A percentile compares a stretch with the other conserved stretches of the same genome.
Evolutionary conservation across 768 basidiomycete genomes (phyloP).

Genomic region (Strobilomyces dryophilus): DNA sequence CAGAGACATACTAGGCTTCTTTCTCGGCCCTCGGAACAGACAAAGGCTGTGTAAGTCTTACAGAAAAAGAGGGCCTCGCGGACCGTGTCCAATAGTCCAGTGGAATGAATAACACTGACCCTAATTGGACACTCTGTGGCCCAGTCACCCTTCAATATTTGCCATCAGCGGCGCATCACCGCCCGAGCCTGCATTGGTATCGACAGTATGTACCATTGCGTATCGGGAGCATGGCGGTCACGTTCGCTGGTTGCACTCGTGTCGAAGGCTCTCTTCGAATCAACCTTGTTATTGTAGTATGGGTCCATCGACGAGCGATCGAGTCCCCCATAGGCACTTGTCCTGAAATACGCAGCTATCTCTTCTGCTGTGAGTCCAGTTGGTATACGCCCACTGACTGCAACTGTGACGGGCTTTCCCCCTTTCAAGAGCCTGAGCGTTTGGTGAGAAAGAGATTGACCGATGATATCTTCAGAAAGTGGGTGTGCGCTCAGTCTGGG

Average conservation of each 20-base stretch:
- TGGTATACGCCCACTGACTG: no score
- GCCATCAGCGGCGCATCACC: constrained; percentile 43
- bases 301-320: constrained; percentile 39
- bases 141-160: constrained; percentile 41
- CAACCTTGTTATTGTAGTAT: constrained; percentile 9
- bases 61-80: constrained; percentile 80
- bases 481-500: no score
- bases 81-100: constrained; percentile 35
- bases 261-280: constrained; percentile 41
- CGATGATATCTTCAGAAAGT: no score
- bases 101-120: constrained; percentile 22
- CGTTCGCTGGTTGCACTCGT: constrained; percentile 49
- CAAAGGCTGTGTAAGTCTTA: constrained; percentile 70
- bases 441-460: no score
- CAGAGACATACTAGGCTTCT: constrained; percentile 61
- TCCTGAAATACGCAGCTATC: constrained; percentile 47
- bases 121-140: constrained; percentile 31
- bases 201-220: constrained; percentile 43
- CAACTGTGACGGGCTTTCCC: no score
- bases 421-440: no score
- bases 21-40: constrained; percentile 66
- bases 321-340: constrained; percentile 35
- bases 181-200: constrained; percentile 41
- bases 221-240: constrained; percentile 39
- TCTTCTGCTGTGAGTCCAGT: constrained; percentile 44